Percentiles rank a stretch among this genome's conserved stretches.
phyloP scores from a whole-genome alignment of 1,284 basidiomycete species.

The Prillingera fragicola region DNA sequence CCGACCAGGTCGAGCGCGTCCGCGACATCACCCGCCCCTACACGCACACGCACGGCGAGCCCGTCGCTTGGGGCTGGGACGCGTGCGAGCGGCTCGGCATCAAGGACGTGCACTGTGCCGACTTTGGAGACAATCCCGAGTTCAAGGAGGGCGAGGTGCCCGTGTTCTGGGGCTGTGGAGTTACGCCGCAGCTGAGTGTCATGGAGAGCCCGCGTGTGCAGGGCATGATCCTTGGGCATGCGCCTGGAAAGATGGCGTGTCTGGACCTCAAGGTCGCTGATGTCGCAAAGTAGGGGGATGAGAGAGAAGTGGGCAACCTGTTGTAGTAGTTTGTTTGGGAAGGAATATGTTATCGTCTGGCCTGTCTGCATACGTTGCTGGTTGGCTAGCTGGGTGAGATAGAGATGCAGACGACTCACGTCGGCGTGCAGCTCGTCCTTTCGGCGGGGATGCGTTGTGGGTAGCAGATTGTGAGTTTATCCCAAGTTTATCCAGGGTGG shows the following conservation, averaged over 20 bases:
- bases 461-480: too few relatives aligned
- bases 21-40: slow-evolving; percentile 28
- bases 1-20: slow-evolving; percentile 19
- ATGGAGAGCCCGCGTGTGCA: slow-evolving; percentile 19
- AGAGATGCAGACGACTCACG: too few relatives aligned
- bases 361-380: too few relatives aligned
- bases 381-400: too few relatives aligned
- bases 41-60: slow-evolving; percentile 34
- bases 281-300: slow-evolving; percentile 5
- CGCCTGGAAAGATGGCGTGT: slow-evolving; percentile 36
- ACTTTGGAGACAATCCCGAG: slow-evolving; percentile 29
- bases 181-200: slow-evolving; percentile 33
- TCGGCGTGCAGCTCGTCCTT: too few relatives aligned
- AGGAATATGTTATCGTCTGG: too few relatives aligned
- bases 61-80: slow-evolving; percentile 33
- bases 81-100: slow-evolving; percentile 29
- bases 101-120: slow-evolving; percentile 23
- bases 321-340: too few relatives aligned
- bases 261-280: slow-evolving; percentile 24
- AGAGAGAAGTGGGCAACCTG: too few relatives aligned
- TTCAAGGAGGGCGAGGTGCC: slow-evolving; percentile 34
- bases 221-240: slow-evolving; percentile 28
- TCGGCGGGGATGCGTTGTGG: too few relatives aligned
- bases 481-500: too few relatives aligned
- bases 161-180: slow-evolving; percentile 41